Percentiles rank a stretch among this genome's conserved stretches.
Conservation (phyloP, 1,284 basidiomycete species). For the Pascua sp. region DNA sequence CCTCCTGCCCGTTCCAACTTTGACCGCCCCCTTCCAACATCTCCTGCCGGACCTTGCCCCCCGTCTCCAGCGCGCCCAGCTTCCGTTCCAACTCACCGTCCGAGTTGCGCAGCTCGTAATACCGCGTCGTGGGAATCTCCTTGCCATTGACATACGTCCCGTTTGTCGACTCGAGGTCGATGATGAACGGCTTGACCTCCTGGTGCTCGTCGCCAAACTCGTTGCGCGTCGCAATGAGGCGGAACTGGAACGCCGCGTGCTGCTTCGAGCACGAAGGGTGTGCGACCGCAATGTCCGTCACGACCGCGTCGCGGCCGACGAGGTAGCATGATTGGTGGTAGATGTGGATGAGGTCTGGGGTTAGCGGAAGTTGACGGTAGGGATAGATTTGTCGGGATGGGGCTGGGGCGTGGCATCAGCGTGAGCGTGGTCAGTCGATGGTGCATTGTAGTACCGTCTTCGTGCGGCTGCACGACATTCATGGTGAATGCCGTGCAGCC, state of each 20-base stretch:
- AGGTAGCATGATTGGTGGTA: slow-evolving; percentile 91
- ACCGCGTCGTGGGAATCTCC: slow-evolving; percentile 77
- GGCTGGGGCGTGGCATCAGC: background rate
- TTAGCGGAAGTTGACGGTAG: slow-evolving; percentile 1
- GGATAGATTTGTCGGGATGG: background rate
- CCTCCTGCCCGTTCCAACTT: background rate
- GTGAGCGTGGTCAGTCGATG: background rate
- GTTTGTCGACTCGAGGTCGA: slow-evolving; percentile 96
- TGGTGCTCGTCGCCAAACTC: slow-evolving; percentile 78
- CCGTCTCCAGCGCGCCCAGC: too few relatives aligned
- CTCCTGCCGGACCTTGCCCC: too few relatives aligned
- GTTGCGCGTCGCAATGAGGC: slow-evolving; percentile 78
- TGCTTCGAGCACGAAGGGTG: slow-evolving; percentile 98
- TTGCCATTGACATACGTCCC: slow-evolving; percentile 86
- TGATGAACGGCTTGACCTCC: slow-evolving; percentile 87
- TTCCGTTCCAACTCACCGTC: slow-evolving; percentile 64
- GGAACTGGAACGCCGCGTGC: slow-evolving; percentile 93
- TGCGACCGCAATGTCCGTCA: slow-evolving; percentile 81
- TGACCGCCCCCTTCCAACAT: too few relatives aligned
- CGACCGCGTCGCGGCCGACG: slow-evolving; percentile 80
- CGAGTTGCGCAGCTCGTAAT: slow-evolving; percentile 80
- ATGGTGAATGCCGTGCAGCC: background rate
- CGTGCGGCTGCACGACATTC: too few relatives aligned
- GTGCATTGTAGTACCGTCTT: background rate
- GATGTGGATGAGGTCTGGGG: slow-evolving; percentile 78